These are phyloP conservation scores for Fusarium lyarnte DNA, from an alignment of 2,329 filamentous ascomycete genomes.

Conservation along the genomic window DNA sequence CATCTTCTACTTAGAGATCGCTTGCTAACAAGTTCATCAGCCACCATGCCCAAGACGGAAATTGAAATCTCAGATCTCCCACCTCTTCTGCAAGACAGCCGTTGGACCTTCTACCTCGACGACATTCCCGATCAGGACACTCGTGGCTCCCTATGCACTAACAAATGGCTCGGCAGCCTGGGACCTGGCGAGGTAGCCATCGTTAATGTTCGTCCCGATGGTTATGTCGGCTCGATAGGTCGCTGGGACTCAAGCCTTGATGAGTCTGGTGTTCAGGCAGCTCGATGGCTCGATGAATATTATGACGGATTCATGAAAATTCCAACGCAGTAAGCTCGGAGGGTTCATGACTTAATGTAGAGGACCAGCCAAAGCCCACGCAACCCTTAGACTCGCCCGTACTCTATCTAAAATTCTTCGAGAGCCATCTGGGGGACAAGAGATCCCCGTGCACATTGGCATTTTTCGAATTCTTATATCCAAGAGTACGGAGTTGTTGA, in stretches of 20 bases:
- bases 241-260: constrained; percentile 63
- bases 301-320: constrained; percentile 65
- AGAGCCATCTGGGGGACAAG: constrained; percentile 12
- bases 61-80: constrained; percentile 75
- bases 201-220: constrained; percentile 76
- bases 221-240: constrained; percentile 74
- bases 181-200: constrained; percentile 67
- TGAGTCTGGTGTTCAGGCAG: constrained; percentile 61
- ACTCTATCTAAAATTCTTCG: constrained; percentile 9
- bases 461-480: constrained; percentile 36
- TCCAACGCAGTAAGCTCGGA: constrained; percentile 45
- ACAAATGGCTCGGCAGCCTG: constrained; percentile 75
- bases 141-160: constrained; percentile 63
- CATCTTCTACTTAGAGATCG: neutral
- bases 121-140: constrained; percentile 67
- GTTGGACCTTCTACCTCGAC: constrained; percentile 79
- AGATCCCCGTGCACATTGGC: constrained; percentile 19
- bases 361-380: constrained; percentile 29
- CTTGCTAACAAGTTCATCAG: constrained; percentile 44
- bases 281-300: constrained; percentile 64
- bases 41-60: constrained; percentile 68
- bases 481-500: constrained; percentile 36
- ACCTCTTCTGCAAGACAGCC: constrained; percentile 67
- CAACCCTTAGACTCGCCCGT: neutral
- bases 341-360: constrained; percentile 26